Evolutionary conservation across 2,329 filamentous ascomycete species (phyloP), one percentile per base, ranked within the genome.

Genomic region (Diaporthe citri): DNA sequence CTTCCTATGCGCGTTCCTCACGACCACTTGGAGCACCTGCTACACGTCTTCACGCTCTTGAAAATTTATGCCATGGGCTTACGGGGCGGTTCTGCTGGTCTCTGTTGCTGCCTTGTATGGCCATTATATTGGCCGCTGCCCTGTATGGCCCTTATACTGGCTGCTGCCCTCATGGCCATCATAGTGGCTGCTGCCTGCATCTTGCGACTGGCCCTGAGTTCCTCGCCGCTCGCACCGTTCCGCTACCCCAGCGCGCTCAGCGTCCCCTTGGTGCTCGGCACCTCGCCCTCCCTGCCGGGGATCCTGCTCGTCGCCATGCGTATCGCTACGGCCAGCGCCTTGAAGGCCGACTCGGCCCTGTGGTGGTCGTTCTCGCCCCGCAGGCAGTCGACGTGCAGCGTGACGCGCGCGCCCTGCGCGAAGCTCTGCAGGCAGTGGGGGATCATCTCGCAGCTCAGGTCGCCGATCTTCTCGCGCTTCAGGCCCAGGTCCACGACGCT

Each of bases 201-300:
- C 6, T 25, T 22, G 34, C 51, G 22, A 10, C 25, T 28, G 31
- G n/a, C 39, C 34, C 43, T 13, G 28, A 9, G 39, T n/a, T 64
- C 36, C 46, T 67, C 20, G 8, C 25, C 10, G 57, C 22, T 67
- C 69, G 28, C 55, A 28, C 22, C 13, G 7, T 2, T 5, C 36
- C 46, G 28, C 77, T 84, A 92, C 22, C 72, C 76, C 69, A 77
- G 60, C 25, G 90, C 90, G 80, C 87, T 92, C 84, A 98, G 84
- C 46, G 97, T 97, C 15, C 96, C 96, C 90, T 98, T 98, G 12
- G 96, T 98, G 86, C 96, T 98, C 71, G 96, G 94, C 36, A 98
- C 92, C 88, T 99, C 97, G 3, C 95, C 95, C 85, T 97, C 95
- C 82, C 93, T 93, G 15, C 95, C 95, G 56, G 91, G 90, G 43